phyloP scores from a whole-genome alignment of 1,139 yeast species.

The Suhomyces maxii region DNA sequence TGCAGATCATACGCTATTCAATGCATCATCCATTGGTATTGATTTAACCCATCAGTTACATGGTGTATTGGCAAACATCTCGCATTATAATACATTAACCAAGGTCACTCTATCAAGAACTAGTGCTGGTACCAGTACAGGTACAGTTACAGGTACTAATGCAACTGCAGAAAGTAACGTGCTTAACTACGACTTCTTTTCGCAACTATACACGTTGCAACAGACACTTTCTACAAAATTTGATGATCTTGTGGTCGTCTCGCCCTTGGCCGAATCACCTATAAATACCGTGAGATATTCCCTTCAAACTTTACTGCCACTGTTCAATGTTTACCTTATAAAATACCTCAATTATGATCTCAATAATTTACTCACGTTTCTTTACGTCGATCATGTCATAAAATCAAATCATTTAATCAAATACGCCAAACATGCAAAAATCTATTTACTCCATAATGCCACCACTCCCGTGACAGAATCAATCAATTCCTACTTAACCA shows the following conservation, averaged over 20 bases:
- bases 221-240: not conserved
- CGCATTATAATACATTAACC: conserved; percentile 1
- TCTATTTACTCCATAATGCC: conserved; percentile 28
- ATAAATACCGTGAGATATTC: conserved; percentile 11
- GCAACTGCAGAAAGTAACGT: conserved; percentile 16
- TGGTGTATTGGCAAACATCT: not conserved
- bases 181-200: conserved; percentile 18
- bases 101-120: conserved; percentile 8
- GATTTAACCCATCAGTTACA: not conserved
- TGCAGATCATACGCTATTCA: not conserved
- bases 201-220: conserved; percentile 14
- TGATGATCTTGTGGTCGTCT: conserved; percentile 12
- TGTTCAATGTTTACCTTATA: conserved; percentile 21
- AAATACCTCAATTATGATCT: conserved; percentile 29
- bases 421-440: conserved; percentile 43
- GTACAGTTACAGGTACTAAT: not conserved
- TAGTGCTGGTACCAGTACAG: too few species aligned
- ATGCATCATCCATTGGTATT: not conserved
- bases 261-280: conserved; percentile 25
- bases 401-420: conserved; percentile 52
- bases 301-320: not conserved
- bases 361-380: conserved; percentile 17
- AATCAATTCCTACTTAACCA: conserved; percentile 4
- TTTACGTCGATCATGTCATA: conserved; percentile 42
- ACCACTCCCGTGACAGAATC: not conserved